Evolutionary conservation across 2,329 filamentous ascomycete species (phyloP).

Genomic region (Diplodia seriata): DNA sequence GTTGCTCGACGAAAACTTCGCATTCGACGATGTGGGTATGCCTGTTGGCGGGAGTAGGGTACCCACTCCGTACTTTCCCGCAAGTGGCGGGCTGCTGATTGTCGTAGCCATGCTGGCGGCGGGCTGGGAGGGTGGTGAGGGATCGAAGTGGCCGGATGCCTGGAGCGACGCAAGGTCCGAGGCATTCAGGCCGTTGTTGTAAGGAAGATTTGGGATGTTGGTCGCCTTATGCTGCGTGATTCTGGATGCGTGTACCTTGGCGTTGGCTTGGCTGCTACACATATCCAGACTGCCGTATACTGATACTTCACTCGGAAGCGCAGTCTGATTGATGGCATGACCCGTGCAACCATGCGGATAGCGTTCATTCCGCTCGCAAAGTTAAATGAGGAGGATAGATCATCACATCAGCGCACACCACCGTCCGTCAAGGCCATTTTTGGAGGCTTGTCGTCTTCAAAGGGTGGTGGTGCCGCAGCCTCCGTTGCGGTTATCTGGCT

Average conservation of each 20-base stretch:
- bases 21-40: slow-evolving; percentile 65
- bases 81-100: slow-evolving; percentile 57
- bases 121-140: slow-evolving; percentile 61
- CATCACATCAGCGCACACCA: neutral
- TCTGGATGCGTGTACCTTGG: neutral
- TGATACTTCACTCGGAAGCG: neutral
- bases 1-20: slow-evolving; percentile 59
- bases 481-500: slow-evolving; percentile 14
- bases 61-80: slow-evolving; percentile 65
- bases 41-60: slow-evolving; percentile 60
- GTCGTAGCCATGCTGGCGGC: slow-evolving; percentile 65
- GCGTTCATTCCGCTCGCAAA: neutral
- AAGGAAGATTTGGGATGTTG: neutral
- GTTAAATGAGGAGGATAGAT: slow-evolving; percentile 29
- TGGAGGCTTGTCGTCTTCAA: neutral
- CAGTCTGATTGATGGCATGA: neutral
- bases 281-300: neutral
- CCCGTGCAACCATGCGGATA: neutral
- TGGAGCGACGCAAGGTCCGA: slow-evolving; percentile 58
- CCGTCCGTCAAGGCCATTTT: neutral
- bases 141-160: slow-evolving; percentile 54
- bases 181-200: slow-evolving; percentile 52
- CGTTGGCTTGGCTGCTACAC: neutral
- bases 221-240: slow-evolving; percentile 17
- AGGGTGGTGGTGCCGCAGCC: slow-evolving; percentile 15